Conservation (phyloP, 306 rosid species). For the Sphenostylis stenocarpa region DNA sequence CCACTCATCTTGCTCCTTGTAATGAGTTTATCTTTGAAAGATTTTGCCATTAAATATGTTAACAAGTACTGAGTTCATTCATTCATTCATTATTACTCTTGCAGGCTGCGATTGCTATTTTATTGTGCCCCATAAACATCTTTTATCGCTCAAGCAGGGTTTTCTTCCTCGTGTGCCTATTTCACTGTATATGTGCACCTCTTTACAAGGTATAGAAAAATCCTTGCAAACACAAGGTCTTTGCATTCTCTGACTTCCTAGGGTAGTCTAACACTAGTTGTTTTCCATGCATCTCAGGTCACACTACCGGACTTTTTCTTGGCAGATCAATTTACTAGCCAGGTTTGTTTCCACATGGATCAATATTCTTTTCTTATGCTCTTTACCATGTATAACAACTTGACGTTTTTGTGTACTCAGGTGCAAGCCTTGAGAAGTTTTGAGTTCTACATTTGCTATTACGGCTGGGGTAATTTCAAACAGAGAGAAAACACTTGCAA, state of each 20-base stretch:
- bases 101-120: conserved; percentile 43
- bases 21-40: conserved; percentile 25
- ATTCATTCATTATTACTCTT: background rate
- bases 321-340: conserved; percentile 80
- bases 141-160: conserved; percentile 57
- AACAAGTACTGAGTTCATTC: background rate
- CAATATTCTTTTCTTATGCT: background rate
- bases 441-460: conserved; percentile 70
- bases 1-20: conserved; percentile 64
- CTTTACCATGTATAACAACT: background rate
- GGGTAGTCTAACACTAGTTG: background rate
- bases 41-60: background rate
- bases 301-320: conserved; percentile 71
- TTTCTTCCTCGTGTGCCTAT: conserved; percentile 53
- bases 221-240: background rate
- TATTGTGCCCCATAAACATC: conserved; percentile 62
- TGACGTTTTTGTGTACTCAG: conserved; percentile 20
- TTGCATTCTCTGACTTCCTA: background rate
- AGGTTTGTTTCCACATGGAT: conserved; percentile 41
- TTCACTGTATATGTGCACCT: conserved; percentile 60
- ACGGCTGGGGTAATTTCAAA: conserved; percentile 66
- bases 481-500: conserved; percentile 46
- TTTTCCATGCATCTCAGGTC: conserved; percentile 45
- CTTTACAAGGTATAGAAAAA: conserved; percentile 52
- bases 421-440: conserved; percentile 73